Percentiles rank a stretch among this genome's conserved stretches.
These are phyloP conservation scores for Boechera stricta DNA, from an alignment of 345 rosid species.

Conservation along the genomic window DNA sequence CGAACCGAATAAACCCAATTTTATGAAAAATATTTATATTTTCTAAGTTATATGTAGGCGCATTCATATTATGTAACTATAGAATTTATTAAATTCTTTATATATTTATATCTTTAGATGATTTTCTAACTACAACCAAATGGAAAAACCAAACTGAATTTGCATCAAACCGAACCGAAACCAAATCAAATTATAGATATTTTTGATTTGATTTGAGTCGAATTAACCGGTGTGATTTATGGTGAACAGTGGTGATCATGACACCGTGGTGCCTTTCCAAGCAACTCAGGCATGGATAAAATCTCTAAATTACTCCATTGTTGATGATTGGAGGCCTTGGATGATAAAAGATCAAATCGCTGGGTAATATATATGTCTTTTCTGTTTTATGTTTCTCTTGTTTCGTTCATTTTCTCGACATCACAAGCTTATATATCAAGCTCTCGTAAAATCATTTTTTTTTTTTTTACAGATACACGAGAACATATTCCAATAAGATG, in stretches of 20 bases:
- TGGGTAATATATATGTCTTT: constrained; percentile 21
- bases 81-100: too few relatives aligned
- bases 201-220: background rate
- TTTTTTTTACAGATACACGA: constrained; percentile 51
- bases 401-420: background rate
- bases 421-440: background rate
- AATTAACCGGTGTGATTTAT: background rate
- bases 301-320: constrained; percentile 54
- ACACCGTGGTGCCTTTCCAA: constrained; percentile 47
- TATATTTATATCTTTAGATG: background rate
- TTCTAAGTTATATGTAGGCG: too few relatives aligned
- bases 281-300: constrained; percentile 67
- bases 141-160: background rate
- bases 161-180: background rate
- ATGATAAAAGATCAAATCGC: constrained; percentile 52
- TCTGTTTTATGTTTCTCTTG: background rate
- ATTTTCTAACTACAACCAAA: too few relatives aligned
- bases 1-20: background rate
- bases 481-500: constrained; percentile 50
- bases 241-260: constrained; percentile 61
- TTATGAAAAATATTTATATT: too few relatives aligned
- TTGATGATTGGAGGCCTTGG: constrained; percentile 67
- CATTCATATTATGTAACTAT: too few relatives aligned
- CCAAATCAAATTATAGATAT: background rate
- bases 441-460: background rate